These are phyloP conservation scores for Thuja plicata DNA, from an alignment of 83 land plant species.

Conservation along the genomic window DNA sequence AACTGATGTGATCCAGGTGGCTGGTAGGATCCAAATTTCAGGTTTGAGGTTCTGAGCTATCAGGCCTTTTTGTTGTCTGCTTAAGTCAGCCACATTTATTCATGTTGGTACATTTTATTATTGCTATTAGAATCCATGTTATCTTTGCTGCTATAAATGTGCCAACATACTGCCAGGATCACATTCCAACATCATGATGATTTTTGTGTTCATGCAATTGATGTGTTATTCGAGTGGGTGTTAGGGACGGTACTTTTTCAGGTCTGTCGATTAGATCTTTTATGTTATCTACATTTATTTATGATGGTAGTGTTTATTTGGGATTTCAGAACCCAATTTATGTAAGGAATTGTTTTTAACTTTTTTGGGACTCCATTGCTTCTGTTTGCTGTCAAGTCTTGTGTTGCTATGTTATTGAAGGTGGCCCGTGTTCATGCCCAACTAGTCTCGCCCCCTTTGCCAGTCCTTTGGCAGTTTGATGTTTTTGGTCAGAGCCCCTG, in stretches of 20 bases:
- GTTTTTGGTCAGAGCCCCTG: background rate
- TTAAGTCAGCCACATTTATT: background rate
- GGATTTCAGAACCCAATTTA: too few relatives aligned
- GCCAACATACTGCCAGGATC: too few relatives aligned
- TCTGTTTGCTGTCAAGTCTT: background rate
- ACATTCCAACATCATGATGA: too few relatives aligned
- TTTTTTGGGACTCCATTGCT: background rate
- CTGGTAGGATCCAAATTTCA: background rate
- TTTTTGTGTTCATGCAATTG: too few relatives aligned
- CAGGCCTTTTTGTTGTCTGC: background rate
- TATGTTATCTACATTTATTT: too few relatives aligned
- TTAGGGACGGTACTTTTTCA: too few relatives aligned
- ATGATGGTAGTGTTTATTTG: too few relatives aligned
- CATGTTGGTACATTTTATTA: background rate
- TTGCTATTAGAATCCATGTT: background rate
- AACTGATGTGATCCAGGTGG: background rate
- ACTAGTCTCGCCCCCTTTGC: background rate
- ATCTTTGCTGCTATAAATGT: too few relatives aligned
- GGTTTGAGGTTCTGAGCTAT: too few relatives aligned
- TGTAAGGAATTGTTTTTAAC: background rate
- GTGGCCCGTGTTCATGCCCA: background rate
- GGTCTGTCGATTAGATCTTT: too few relatives aligned
- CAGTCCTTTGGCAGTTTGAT: background rate
- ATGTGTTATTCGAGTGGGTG: too few relatives aligned
- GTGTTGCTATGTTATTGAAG: background rate